A percentile compares a stretch with the other conserved stretches of the same genome.
Conservation (phyloP, 495 filamentous ascomycete species). For the Penicillium riverlandense region DNA sequence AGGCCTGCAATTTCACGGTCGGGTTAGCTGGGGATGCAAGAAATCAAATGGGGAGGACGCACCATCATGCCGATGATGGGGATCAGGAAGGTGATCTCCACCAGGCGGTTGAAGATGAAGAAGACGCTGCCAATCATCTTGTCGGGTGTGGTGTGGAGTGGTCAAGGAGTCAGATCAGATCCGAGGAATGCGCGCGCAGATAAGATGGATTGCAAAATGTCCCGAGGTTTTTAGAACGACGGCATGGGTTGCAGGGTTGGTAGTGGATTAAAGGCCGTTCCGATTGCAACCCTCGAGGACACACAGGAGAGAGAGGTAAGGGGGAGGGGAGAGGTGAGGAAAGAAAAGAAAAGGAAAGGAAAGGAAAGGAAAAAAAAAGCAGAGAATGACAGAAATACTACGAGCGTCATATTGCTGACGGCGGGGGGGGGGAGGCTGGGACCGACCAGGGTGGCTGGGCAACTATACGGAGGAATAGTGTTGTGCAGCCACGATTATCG, state of each 20-base stretch:
- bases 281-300: not conserved
- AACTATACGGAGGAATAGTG: no score
- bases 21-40: no score
- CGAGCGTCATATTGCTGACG: not conserved
- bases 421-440: not conserved
- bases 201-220: not conserved
- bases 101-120: slow-evolving; percentile 77
- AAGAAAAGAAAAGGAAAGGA: not conserved
- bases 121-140: slow-evolving; percentile 71
- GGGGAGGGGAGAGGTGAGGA: slow-evolving; percentile 2
- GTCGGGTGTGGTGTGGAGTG: slow-evolving; percentile 3
- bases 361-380: not conserved
- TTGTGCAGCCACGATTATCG: no score
- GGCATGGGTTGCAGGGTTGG: not conserved
- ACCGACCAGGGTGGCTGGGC: not conserved
- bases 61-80: slow-evolving; percentile 83
- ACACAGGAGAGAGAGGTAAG: not conserved
- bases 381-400: not conserved
- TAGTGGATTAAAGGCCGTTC: not conserved
- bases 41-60: slow-evolving; percentile 5
- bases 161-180: no score
- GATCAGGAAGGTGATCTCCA: slow-evolving; percentile 78
- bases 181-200: not conserved
- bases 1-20: slow-evolving; percentile 36
- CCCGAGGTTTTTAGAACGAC: not conserved